Percentiles rank a stretch among this genome's conserved stretches.
These are phyloP conservation scores for Phytophthora melonis DNA, from an alignment of 352 stramenopile genomes.

Conservation along the genomic window DNA sequence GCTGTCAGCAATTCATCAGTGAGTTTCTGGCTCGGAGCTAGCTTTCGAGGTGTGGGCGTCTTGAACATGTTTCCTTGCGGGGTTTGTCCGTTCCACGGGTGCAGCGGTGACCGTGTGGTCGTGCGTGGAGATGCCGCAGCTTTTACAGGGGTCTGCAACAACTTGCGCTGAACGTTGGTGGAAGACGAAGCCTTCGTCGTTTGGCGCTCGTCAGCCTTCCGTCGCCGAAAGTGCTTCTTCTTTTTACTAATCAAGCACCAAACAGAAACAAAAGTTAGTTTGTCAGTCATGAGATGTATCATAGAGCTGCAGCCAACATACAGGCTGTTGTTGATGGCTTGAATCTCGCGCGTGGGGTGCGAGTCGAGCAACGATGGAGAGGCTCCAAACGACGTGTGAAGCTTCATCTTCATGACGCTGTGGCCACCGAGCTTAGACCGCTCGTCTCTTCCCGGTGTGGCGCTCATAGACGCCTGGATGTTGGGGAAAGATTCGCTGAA, in stretches of 20 bases:
- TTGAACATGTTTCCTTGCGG: conserved; percentile 27
- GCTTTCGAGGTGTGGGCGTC: conserved; percentile 35
- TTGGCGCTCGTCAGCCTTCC: conserved; percentile 58
- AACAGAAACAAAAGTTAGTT: conserved; percentile 5
- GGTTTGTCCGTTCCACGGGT: conserved; percentile 56
- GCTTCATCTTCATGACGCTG: conserved; percentile 82
- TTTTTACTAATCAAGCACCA: conserved; percentile 47
- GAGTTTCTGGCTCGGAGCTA: conserved; percentile 8
- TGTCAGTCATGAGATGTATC: not conserved
- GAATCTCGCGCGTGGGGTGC: conserved; percentile 71
- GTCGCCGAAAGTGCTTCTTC: conserved; percentile 64
- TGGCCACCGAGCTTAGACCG: conserved; percentile 66
- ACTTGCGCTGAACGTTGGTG: conserved; percentile 71
- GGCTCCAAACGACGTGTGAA: conserved; percentile 67
- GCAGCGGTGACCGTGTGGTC: conserved; percentile 41
- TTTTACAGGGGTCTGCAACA: conserved; percentile 81
- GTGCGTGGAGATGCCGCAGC: conserved; percentile 18
- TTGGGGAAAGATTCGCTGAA: conserved; percentile 77
- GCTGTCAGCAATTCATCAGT: conserved; percentile 4
- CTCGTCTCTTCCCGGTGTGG: conserved; percentile 72
- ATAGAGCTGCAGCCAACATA: conserved; percentile 30
- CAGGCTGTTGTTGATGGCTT: conserved; percentile 88
- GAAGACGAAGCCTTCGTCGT: conserved; percentile 33
- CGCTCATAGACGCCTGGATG: conserved; percentile 80
- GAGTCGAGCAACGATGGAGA: conserved; percentile 39